Conservation (phyloP, 1,284 basidiomycete species). For the Cryptococcus depauperatus region DNA sequence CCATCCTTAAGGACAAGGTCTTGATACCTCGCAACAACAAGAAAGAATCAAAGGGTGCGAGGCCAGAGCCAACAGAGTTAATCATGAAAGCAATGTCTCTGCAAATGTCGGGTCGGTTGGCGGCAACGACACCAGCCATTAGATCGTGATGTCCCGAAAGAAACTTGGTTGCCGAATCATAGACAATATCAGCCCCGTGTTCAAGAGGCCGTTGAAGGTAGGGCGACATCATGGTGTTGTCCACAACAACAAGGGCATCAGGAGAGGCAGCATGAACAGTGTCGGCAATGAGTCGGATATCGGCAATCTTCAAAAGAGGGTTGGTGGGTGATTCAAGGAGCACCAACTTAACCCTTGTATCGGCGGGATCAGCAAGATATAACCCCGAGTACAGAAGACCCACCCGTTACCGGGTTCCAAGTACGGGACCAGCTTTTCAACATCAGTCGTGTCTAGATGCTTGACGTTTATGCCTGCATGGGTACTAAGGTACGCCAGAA, state of each 20-base stretch:
- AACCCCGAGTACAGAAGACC: slow-evolving; percentile 4
- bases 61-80: slow-evolving; percentile 94
- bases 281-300: slow-evolving; percentile 70
- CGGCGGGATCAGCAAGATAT: slow-evolving; percentile 9
- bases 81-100: slow-evolving; percentile 87
- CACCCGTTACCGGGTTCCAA: slow-evolving; percentile 57
- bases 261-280: slow-evolving; percentile 74
- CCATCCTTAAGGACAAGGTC: slow-evolving; percentile 94
- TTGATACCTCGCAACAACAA: slow-evolving; percentile 92
- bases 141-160: slow-evolving; percentile 97
- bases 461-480: slow-evolving; percentile 85
- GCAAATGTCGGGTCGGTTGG: slow-evolving; percentile 82
- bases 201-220: slow-evolving; percentile 94
- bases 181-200: slow-evolving; percentile 92
- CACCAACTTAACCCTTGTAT: slow-evolving; percentile 60
- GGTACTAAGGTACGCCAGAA: slow-evolving; percentile 80
- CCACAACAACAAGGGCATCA: slow-evolving; percentile 79
- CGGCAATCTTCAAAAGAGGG: slow-evolving; percentile 90
- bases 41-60: slow-evolving; percentile 94
- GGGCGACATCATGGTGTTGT: slow-evolving; percentile 99
- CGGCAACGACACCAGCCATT: slow-evolving; percentile 93
- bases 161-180: slow-evolving; percentile 98
- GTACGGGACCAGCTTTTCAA: slow-evolving; percentile 53
- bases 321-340: slow-evolving; percentile 97
- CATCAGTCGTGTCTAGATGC: slow-evolving; percentile 82